Evolutionary conservation across 495 filamentous ascomycete genomes (phyloP), one percentile per base, ranked within the genome.

Genomic region (Jackrogersella minutella): DNA sequence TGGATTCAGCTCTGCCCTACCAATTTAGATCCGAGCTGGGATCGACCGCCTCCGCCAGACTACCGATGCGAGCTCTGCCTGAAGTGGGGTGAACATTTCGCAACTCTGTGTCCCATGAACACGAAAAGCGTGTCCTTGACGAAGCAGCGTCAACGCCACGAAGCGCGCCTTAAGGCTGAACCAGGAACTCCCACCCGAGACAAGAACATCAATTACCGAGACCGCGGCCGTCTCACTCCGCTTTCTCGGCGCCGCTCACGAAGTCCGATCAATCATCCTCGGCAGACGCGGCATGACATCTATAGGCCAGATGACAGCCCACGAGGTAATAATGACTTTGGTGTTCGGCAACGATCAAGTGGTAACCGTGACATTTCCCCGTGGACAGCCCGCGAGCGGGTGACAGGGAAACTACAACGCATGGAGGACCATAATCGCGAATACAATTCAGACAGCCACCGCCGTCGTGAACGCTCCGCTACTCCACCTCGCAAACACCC

Each of bases 61-160:
- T 84, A 82, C 31, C 22, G 19, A 6, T 84, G 81, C 55, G 51
- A 55, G 3, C 24, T 74, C 37, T 84, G 81, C 65, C 41, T 58
- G 0, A 36, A 2, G 9, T 21, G 11, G 1, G 79, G 76, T 13
- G 33, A 69, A 0, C 79, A 82, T 58, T 77, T 54, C 55, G 58
- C 58, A 16, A 72, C 59, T 4, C 39, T 76, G 5, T 82, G 80
- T 50, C 77, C 77, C 2, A 21, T 24, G n/a, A 77, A 79, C 43
- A 37, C 21, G 6, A 24, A 73, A 5, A 41, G 62, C 19, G 17
- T 22, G 14, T 79, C 76, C 6, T 70, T 77, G 41, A 70, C 67
- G 3, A 56, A 72, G 21, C 69, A 69, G 34, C 71, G 77, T 30
- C 55, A 67, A 22, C 33, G 28, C 2, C 10, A 16, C 26, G 26